phyloP scores from a whole-genome alignment of 2,329 filamentous ascomycete genomes.

The Alternaria postmessia region DNA sequence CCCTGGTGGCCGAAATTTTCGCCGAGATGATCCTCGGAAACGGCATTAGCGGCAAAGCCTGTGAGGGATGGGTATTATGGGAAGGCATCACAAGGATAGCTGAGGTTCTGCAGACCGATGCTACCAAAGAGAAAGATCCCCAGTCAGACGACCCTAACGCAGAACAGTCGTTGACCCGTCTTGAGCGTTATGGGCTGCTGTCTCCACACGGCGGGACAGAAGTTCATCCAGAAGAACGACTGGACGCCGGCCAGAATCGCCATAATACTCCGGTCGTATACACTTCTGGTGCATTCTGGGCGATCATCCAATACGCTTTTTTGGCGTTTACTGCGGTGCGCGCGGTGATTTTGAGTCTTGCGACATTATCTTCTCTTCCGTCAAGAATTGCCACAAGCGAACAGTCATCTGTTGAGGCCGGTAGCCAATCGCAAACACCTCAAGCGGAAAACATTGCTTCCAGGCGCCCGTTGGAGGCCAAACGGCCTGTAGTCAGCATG shows the following conservation, averaged over 20 bases:
- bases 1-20: constrained; percentile 85
- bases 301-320: constrained; percentile 60
- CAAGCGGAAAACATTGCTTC: constrained; percentile 41
- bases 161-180: constrained; percentile 51
- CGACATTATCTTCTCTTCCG: constrained; percentile 73
- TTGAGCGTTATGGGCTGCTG: constrained; percentile 67
- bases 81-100: constrained; percentile 79
- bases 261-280: constrained; percentile 29
- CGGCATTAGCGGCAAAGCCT: constrained; percentile 78
- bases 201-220: constrained; percentile 46
- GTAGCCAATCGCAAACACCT: constrained; percentile 41
- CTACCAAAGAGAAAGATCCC: constrained; percentile 37
- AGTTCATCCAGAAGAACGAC: constrained; percentile 25
- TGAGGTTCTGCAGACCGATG: constrained; percentile 54
- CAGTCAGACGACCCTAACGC: constrained; percentile 40
- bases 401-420: constrained; percentile 39
- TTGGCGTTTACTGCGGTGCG: constrained; percentile 69
- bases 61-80: constrained; percentile 89
- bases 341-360: constrained; percentile 69
- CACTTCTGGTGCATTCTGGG: constrained; percentile 60
- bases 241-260: constrained; percentile 24
- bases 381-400: constrained; percentile 55
- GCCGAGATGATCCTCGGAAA: constrained; percentile 90
- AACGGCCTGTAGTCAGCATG: constrained; percentile 77
- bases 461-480: constrained; percentile 47